Conservation (phyloP, 257 asterid species). For the Solanum boliviense region DNA sequence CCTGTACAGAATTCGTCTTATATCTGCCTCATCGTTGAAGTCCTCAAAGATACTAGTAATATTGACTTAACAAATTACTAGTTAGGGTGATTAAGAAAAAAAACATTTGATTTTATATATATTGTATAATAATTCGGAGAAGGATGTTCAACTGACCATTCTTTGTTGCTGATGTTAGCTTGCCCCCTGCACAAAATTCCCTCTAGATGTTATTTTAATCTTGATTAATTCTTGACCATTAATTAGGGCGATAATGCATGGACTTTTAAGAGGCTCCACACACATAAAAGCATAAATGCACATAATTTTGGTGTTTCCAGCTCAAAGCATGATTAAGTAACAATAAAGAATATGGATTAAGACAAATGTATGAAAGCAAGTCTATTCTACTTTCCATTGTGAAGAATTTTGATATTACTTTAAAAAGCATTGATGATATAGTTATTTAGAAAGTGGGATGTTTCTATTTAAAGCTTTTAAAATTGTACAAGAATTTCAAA, state of each 20-base stretch:
- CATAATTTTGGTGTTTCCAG: background rate
- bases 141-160: background rate
- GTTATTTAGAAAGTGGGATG: background rate
- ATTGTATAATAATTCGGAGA: background rate
- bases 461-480: background rate
- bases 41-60: background rate
- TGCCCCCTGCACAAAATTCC: background rate
- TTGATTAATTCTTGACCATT: background rate
- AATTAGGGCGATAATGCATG: background rate
- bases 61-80: background rate
- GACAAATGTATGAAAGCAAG: background rate
- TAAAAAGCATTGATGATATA: background rate
- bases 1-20: background rate
- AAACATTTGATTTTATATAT: background rate
- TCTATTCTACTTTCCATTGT: background rate
- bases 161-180: background rate
- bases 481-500: background rate
- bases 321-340: background rate
- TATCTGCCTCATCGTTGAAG: background rate
- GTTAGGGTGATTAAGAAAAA: background rate
- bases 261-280: background rate
- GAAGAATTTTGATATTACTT: background rate
- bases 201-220: background rate
- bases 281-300: background rate
- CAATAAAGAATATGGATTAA: background rate